phyloP scores from a whole-genome alignment of 1,139 yeast species.

The Kodamaea fungicola region DNA sequence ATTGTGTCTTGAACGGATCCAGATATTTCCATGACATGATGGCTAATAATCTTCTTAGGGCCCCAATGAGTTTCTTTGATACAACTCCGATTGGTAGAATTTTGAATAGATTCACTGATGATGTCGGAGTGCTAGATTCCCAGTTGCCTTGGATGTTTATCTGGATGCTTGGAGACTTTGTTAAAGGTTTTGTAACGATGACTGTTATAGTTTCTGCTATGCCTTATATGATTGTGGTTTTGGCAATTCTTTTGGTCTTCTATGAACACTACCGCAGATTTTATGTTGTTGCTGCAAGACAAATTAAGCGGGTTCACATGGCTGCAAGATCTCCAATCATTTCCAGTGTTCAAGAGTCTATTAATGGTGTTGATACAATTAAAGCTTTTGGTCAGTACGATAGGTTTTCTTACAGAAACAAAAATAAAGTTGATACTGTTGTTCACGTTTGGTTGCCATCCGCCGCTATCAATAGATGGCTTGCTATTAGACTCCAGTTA shows the following conservation, averaged over 20 bases:
- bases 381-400: slow-evolving; percentile 22
- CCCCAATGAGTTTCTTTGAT: slow-evolving; percentile 32
- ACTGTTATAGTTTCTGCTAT: slow-evolving; percentile 21
- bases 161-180: slow-evolving; percentile 12
- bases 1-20: slow-evolving; percentile 25
- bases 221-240: slow-evolving; percentile 21
- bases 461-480: slow-evolving; percentile 25
- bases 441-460: slow-evolving; percentile 13
- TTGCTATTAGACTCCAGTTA: slow-evolving; percentile 23
- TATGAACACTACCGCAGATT: slow-evolving; percentile 21
- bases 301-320: slow-evolving; percentile 23
- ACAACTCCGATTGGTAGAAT: slow-evolving; percentile 31
- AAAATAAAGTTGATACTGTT: slow-evolving; percentile 14
- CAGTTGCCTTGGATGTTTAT: slow-evolving; percentile 25
- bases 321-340: slow-evolving; percentile 23
- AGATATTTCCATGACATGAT: slow-evolving; percentile 23
- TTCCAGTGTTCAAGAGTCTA: slow-evolving; percentile 27
- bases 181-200: slow-evolving; percentile 16
- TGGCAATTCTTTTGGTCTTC: slow-evolving; percentile 16
- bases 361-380: slow-evolving; percentile 30
- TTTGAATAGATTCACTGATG: slow-evolving; percentile 29
- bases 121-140: slow-evolving; percentile 21
- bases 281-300: slow-evolving; percentile 26
- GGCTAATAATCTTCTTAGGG: slow-evolving; percentile 23
- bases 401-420: slow-evolving; percentile 19